phyloP scores from a whole-genome alignment of 1,284 basidiomycete species.

The Ceratorhiza oryzae-sativae region DNA sequence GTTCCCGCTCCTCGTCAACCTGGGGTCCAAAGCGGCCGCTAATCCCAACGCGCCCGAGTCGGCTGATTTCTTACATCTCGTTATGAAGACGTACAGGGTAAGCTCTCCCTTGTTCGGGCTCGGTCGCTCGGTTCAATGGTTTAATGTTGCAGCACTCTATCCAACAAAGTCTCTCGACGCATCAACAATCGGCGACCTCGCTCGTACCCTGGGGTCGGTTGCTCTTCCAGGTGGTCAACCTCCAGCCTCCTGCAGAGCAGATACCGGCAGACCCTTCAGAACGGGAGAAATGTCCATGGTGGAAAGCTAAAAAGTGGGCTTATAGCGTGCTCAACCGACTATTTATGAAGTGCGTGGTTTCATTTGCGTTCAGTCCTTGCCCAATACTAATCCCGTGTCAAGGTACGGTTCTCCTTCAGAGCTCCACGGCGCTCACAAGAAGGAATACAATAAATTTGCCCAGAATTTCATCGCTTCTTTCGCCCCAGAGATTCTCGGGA shows the following conservation, averaged over 20 bases:
- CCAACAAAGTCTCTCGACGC: constrained; percentile 69
- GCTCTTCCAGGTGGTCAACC: constrained; percentile 76
- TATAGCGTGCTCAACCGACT: constrained; percentile 74
- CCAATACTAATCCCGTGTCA: constrained; percentile 3
- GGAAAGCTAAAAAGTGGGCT: constrained; percentile 90
- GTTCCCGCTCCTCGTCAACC: constrained; percentile 74
- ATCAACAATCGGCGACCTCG: constrained; percentile 75
- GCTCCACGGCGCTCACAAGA: constrained; percentile 72
- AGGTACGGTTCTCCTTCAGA: constrained; percentile 87
- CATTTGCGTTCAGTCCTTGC: not conserved
- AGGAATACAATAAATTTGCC: constrained; percentile 74
- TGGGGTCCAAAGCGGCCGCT: constrained; percentile 70
- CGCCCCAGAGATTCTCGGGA: constrained; percentile 83
- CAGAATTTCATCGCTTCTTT: constrained; percentile 78
- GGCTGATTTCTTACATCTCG: constrained; percentile 78
- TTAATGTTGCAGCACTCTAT: constrained; percentile 62
- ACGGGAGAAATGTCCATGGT: constrained; percentile 80
- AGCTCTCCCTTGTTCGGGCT: not conserved
- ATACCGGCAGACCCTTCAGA: constrained; percentile 77
- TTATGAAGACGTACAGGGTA: constrained; percentile 76
- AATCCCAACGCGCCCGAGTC: constrained; percentile 62
- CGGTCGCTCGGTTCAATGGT: not conserved
- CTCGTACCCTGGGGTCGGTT: constrained; percentile 85
- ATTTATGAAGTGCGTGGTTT: constrained; percentile 67
- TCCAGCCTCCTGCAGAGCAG: constrained; percentile 67